phyloP scores from a whole-genome alignment of 768 basidiomycete genomes.

The Exsudoporus frostii region DNA sequence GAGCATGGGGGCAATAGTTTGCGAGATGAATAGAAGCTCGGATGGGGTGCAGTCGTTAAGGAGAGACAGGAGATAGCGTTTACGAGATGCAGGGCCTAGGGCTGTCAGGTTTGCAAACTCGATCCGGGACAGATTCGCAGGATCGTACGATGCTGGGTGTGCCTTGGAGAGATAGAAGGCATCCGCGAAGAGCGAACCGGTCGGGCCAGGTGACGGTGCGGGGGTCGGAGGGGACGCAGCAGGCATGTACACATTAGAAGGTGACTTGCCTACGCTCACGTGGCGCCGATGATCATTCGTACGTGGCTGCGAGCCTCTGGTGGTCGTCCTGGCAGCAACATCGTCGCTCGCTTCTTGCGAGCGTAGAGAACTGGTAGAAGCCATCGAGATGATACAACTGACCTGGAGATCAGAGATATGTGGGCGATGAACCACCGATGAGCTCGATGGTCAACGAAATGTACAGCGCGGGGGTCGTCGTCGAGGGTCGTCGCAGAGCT shows the following conservation, averaged over 20 bases:
- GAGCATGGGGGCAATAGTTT: slow-evolving; percentile 60
- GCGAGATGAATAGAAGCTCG: slow-evolving; percentile 66
- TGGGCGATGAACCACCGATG: not conserved
- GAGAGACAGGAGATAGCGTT: slow-evolving; percentile 49
- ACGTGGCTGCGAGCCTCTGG: slow-evolving; percentile 10
- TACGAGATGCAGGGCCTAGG: slow-evolving; percentile 41
- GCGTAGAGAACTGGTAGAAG: slow-evolving; percentile 6
- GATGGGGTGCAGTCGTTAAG: slow-evolving; percentile 52
- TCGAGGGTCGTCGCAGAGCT: not conserved
- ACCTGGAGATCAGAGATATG: not conserved
- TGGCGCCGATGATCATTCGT: slow-evolving; percentile 16
- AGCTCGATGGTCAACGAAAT: not conserved
- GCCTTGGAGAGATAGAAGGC: slow-evolving; percentile 19
- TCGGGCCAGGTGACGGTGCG: slow-evolving; percentile 54
- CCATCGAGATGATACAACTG: slow-evolving; percentile 1
- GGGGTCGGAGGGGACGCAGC: slow-evolving; percentile 59
- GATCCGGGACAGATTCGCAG: slow-evolving; percentile 26
- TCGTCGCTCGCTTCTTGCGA: slow-evolving; percentile 12
- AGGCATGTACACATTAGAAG: slow-evolving; percentile 48
- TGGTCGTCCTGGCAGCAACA: not conserved
- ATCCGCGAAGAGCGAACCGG: slow-evolving; percentile 45
- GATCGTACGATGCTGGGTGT: slow-evolving; percentile 16
- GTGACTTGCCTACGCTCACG: slow-evolving; percentile 12
- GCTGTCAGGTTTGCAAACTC: slow-evolving; percentile 33
- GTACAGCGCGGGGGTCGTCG: slow-evolving; percentile 7